Evolutionary conservation across 75 land plant species (phyloP).

Genomic region (Chamaecyparis obtusa): DNA sequence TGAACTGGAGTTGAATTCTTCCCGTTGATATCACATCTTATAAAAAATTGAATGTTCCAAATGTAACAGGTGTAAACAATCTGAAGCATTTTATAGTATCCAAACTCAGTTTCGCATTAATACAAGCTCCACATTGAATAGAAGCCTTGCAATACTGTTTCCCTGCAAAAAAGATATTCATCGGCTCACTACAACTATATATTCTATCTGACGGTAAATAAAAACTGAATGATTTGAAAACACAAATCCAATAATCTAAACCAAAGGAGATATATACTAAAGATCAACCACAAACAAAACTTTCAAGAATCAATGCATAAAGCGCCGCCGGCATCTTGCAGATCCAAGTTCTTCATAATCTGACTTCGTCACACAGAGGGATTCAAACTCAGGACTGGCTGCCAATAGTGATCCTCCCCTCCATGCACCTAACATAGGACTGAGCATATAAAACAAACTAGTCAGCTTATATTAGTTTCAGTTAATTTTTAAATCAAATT

Average conservation of each 20-base stretch:
- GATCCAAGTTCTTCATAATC: slow-evolving; percentile 97
- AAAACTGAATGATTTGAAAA: neutral
- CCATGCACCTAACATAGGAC: slow-evolving; percentile 92
- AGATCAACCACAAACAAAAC: neutral
- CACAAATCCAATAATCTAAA: neutral
- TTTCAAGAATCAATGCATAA: slow-evolving; percentile 46
- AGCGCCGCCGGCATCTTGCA: slow-evolving; percentile 68
- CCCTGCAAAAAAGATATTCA: neutral
- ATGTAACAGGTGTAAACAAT: too few species aligned
- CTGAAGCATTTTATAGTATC: neutral
- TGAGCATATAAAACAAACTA: slow-evolving; percentile 20
- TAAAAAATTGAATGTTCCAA: neutral
- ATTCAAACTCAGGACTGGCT: slow-evolving; percentile 84
- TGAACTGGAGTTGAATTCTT: neutral
- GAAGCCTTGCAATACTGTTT: neutral
- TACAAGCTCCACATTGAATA: neutral
- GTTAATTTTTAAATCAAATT: neutral
- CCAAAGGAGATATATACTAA: neutral
- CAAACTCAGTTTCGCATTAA: neutral
- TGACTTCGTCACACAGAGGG: slow-evolving; percentile 80
- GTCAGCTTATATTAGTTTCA: neutral
- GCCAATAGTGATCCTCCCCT: slow-evolving; percentile 94
- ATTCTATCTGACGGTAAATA: neutral
- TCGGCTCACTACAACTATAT: neutral
- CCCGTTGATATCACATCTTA: neutral